phyloP scores from a whole-genome alignment of 2,329 filamentous ascomycete species.

The Pestalotiopsis sp. region DNA sequence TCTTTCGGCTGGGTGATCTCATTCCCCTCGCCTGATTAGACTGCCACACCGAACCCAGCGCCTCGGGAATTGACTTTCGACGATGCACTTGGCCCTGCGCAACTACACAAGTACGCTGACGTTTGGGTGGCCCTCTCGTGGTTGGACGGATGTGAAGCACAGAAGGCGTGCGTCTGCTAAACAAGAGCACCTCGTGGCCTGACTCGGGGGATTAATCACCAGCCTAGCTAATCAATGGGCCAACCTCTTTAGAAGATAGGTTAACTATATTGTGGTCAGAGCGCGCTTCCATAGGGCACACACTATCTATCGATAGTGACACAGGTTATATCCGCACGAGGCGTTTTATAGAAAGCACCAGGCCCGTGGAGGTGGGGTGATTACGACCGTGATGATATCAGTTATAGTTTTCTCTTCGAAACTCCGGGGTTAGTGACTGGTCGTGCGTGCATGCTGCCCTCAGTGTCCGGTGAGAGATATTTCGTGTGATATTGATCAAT shows the following conservation, averaged over 20 bases:
- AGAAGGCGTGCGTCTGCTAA: background rate
- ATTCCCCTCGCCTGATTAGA: too few species aligned
- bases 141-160: background rate
- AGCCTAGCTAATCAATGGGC: background rate
- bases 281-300: background rate
- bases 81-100: too few species aligned
- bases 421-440: background rate
- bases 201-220: background rate
- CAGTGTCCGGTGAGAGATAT: background rate
- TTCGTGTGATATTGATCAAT: background rate
- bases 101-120: background rate
- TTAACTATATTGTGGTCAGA: background rate
- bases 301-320: background rate
- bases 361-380: background rate
- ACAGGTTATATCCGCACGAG: background rate
- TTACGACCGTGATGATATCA: background rate
- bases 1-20: too few species aligned
- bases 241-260: background rate
- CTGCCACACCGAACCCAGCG: too few species aligned
- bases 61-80: too few species aligned
- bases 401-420: background rate
- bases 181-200: background rate
- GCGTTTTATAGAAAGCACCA: background rate
- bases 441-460: background rate
- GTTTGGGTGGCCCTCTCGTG: background rate